A percentile compares a stretch with the other conserved stretches of the same genome.
phyloP scores from a whole-genome alignment of 352 stramenopile species.

The Phytopythium montanum region DNA sequence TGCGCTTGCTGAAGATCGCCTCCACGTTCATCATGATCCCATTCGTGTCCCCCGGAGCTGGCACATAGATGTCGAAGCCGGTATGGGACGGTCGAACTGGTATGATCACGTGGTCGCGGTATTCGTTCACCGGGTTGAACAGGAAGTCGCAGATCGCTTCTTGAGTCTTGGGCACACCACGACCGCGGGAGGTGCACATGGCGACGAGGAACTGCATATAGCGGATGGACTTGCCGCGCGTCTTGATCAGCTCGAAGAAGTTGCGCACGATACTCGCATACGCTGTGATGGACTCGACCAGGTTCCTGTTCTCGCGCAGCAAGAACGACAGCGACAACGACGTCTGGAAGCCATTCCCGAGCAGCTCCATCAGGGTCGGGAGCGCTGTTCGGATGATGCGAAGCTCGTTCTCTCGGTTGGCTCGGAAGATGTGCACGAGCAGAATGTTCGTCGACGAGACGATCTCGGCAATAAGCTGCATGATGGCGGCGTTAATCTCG shows the following conservation, averaged over 20 bases:
- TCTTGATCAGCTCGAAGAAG: constrained; percentile 75
- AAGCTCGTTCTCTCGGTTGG: constrained; percentile 53
- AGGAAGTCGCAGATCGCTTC: constrained; percentile 70
- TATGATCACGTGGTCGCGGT: constrained; percentile 50
- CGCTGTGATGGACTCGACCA: constrained; percentile 68
- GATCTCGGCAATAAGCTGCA: constrained; percentile 59
- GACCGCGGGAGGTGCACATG: constrained; percentile 54
- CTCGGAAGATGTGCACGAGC: constrained; percentile 59
- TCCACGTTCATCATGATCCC: constrained; percentile 28
- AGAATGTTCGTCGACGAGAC: constrained; percentile 51
- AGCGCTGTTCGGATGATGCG: constrained; percentile 52
- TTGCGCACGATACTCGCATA: constrained; percentile 56
- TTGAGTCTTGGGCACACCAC: constrained; percentile 63
- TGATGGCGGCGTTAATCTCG: constrained; percentile 31
- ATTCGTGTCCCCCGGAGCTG: constrained; percentile 12
- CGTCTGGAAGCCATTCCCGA: constrained; percentile 71
- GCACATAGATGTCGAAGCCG: constrained; percentile 56
- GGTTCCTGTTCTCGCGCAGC: constrained; percentile 63
- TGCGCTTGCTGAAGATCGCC: constrained; percentile 28
- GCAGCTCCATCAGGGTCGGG: constrained; percentile 63
- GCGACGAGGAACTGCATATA: constrained; percentile 77
- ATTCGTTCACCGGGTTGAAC: constrained; percentile 55
- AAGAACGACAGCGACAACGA: constrained; percentile 63
- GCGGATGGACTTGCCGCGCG: constrained; percentile 57
- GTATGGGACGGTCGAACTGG: constrained; percentile 33